These are phyloP conservation scores for Agapanthus africanus DNA, from an alignment of 106 monocot genomes.

Conservation along the genomic window DNA sequence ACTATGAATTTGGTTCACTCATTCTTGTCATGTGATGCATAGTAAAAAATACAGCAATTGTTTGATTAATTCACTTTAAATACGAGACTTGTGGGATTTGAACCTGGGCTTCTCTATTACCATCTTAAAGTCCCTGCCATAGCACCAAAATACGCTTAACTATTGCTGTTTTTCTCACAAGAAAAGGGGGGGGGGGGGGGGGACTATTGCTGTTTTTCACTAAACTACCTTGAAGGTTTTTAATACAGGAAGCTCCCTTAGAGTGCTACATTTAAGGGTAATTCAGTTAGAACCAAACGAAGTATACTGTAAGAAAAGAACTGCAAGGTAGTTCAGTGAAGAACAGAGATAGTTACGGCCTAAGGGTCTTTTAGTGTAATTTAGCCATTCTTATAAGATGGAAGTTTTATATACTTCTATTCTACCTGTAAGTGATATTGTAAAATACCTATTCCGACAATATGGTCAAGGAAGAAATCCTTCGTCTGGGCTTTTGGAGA, in stretches of 20 bases:
- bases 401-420: neutral
- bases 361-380: neutral
- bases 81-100: too few species aligned
- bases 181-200: too few species aligned
- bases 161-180: too few species aligned
- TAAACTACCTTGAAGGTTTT: too few species aligned
- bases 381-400: neutral
- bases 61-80: too few species aligned
- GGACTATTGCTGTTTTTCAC: too few species aligned
- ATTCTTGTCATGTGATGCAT: neutral
- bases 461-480: slow-evolving; percentile 70
- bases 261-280: too few species aligned
- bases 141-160: too few species aligned
- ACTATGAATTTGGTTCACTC: neutral
- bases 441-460: slow-evolving; percentile 73
- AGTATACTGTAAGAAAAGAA: neutral
- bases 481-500: slow-evolving; percentile 79
- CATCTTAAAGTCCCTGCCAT: too few species aligned
- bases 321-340: too few species aligned
- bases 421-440: slow-evolving; percentile 60
- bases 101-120: too few species aligned
- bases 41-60: neutral
- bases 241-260: too few species aligned
- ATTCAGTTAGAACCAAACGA: neutral
- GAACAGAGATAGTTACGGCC: neutral